phyloP scores from a whole-genome alignment of 1,139 yeast species.

The Zhuliangozyma parablackwelliae region DNA sequence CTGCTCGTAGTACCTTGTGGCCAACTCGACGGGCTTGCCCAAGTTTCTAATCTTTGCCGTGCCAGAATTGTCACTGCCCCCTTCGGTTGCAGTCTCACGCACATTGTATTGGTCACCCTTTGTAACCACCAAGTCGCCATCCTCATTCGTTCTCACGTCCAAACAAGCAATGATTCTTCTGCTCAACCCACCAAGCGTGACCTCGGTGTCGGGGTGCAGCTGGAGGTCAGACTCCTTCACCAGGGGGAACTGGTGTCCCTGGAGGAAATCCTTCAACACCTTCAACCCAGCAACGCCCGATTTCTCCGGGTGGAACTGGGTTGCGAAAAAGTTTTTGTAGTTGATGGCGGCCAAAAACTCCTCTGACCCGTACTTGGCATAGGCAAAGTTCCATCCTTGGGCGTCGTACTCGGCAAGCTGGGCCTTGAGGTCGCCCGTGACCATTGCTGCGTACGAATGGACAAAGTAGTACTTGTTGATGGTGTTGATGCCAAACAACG shows the following conservation, averaged over 20 bases:
- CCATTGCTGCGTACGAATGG: slow-evolving; percentile 82
- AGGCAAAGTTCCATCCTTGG: slow-evolving; percentile 76
- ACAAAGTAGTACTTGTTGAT: slow-evolving; percentile 82
- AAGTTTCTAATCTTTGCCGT: slow-evolving; percentile 67
- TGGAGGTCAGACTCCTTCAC: slow-evolving; percentile 16
- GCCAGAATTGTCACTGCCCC: slow-evolving; percentile 11
- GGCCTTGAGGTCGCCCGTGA: slow-evolving; percentile 27
- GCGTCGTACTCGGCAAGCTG: slow-evolving; percentile 25
- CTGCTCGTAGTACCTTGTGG: slow-evolving; percentile 81
- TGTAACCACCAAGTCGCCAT: slow-evolving; percentile 92
- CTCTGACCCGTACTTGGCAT: slow-evolving; percentile 73
- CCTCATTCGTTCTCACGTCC: slow-evolving; percentile 92
- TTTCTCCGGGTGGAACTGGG: slow-evolving; percentile 97
- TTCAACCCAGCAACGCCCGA: slow-evolving; percentile 86
- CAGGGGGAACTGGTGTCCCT: slow-evolving; percentile 36
- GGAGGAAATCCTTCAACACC: slow-evolving; percentile 67
- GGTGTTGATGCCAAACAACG: slow-evolving; percentile 62
- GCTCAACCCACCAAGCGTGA: slow-evolving; percentile 66
- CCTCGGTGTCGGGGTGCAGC: slow-evolving; percentile 28
- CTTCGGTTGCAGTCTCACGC: slow-evolving; percentile 51
- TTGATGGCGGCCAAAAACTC: slow-evolving; percentile 79
- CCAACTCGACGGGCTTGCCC: slow-evolving; percentile 94
- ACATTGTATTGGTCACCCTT: slow-evolving; percentile 98
- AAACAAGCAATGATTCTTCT: slow-evolving; percentile 91
- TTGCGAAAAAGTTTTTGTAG: slow-evolving; percentile 78